Evolutionary conservation across 2,329 filamentous ascomycete genomes (phyloP), one percentile per base, ranked within the genome.

Genomic region (Hypoxylon sp.): DNA sequence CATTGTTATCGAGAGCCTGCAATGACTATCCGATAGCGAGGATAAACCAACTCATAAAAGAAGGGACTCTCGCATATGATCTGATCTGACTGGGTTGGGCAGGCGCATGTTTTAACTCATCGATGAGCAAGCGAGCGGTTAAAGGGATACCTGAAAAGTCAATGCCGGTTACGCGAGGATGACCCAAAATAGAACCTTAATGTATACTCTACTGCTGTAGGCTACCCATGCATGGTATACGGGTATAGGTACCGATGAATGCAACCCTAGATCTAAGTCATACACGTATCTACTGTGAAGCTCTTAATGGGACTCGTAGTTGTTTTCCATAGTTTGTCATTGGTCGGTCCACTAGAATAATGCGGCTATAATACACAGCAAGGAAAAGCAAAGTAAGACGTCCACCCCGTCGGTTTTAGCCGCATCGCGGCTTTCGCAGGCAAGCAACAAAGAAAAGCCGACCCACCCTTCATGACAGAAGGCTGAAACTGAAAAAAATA

Each of bases 1-100:
- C 65, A 84, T 99, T 73, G 93, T 99, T 70, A 89, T 99, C 76
- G 96, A 99, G 86, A 89, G 80, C 78, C 79, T 89, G 77, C 85
- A 88, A 82, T 88, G 82, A 71, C 66, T 67, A 54, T 17, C 54
- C 39, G 55, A 48, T 3, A 24, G 32, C 15, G 42, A 6, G 6
- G 8, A 47, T 21, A n/a, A 27, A 6, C 19, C 39, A 8, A 3
- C 37, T 17, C 60, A 39, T 13, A 24, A 29, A 37, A 65, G 57
- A 13, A 62, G 64, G 27, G 61, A 65, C 46, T 70, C 67, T 35
- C 64, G 61, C 21, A 67, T 70, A 46, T 65, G 42, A 62, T 19
- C 3, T 65, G 42, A 62, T 19, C 3, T 35, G 32, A 29, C 17
- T 47, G 15, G 47, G 47, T 32, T 24, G 32, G 27, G 24, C 6